These are phyloP conservation scores for Candida germanica DNA, from an alignment of 805 yeast genomes.

Conservation along the genomic window DNA sequence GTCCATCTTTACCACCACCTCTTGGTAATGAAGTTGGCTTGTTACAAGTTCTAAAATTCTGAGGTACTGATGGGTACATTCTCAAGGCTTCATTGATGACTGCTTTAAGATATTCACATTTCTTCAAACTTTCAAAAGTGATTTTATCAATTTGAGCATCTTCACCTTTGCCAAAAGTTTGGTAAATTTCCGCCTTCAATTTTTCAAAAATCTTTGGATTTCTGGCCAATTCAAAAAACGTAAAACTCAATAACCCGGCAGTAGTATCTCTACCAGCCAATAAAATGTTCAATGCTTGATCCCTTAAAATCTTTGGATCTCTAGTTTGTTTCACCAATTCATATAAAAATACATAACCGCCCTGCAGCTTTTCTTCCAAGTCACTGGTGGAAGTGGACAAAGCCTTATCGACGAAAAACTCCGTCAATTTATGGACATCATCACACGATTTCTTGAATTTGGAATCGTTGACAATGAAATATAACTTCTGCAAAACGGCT, in stretches of 20 bases:
- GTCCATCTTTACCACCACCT: slow-evolving; percentile 32
- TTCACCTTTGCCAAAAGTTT: slow-evolving; percentile 31
- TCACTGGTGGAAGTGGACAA: slow-evolving; percentile 23
- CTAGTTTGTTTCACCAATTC: slow-evolving; percentile 38
- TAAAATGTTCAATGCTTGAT: slow-evolving; percentile 39
- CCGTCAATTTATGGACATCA: slow-evolving; percentile 25
- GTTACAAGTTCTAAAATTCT: slow-evolving; percentile 27
- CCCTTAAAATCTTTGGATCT: slow-evolving; percentile 33
- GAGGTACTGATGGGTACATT: slow-evolving; percentile 34
- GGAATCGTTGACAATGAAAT: slow-evolving; percentile 20
- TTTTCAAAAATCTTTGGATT: slow-evolving; percentile 30
- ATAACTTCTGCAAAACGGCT: slow-evolving; percentile 22
- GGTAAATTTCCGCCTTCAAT: slow-evolving; percentile 27
- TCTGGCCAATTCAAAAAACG: slow-evolving; percentile 33
- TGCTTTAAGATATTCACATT: slow-evolving; percentile 37
- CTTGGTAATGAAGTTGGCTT: slow-evolving; percentile 29
- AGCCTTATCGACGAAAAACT: slow-evolving; percentile 30
- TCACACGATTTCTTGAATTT: slow-evolving; percentile 23
- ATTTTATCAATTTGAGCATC: slow-evolving; percentile 26
- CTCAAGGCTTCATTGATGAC: slow-evolving; percentile 35
- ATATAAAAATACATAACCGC: slow-evolving; percentile 35
- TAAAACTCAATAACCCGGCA: slow-evolving; percentile 36
- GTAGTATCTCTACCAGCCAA: slow-evolving; percentile 44
- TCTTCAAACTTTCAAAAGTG: slow-evolving; percentile 36
- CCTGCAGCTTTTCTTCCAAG: slow-evolving; percentile 21